These are phyloP conservation scores for Chytriomyces sp. DNA, from an alignment of 192 early-diverging fungal species.

Conservation along the genomic window DNA sequence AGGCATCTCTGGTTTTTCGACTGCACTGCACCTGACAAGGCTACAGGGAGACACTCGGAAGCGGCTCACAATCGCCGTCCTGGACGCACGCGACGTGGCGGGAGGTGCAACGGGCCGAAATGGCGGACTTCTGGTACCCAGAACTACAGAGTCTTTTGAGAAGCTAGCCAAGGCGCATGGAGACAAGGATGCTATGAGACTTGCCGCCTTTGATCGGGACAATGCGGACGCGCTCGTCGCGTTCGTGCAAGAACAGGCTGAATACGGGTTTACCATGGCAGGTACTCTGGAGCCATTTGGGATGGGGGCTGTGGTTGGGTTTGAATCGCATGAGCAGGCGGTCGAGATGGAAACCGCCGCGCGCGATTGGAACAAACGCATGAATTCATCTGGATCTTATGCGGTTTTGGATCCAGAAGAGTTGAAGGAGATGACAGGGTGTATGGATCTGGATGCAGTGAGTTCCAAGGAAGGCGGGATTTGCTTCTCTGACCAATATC, in stretches of 20 bases:
- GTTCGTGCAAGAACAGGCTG: too few species aligned
- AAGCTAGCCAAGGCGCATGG: neutral
- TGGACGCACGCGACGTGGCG: neutral
- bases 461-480: too few species aligned
- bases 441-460: too few species aligned
- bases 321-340: too few species aligned
- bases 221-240: slow-evolving; percentile 16
- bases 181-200: neutral
- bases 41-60: neutral
- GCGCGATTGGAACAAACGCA: too few species aligned
- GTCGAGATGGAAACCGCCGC: too few species aligned
- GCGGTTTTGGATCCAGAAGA: too few species aligned
- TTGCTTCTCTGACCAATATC: neutral
- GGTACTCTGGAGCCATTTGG: too few species aligned
- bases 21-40: neutral
- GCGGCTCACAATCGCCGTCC: neutral
- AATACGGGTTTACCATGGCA: too few species aligned
- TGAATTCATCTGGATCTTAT: too few species aligned
- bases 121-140: slow-evolving; percentile 50
- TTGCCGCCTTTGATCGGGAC: neutral
- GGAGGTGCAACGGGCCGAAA: slow-evolving; percentile 63
- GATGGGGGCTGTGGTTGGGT: too few species aligned
- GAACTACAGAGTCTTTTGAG: slow-evolving; percentile 1
- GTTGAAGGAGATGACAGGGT: too few species aligned
- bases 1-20: slow-evolving; percentile 16